Base-by-base conservation (phyloP, 495 filamentous ascomycete species). In the Trichoderma gamsii region DNA sequence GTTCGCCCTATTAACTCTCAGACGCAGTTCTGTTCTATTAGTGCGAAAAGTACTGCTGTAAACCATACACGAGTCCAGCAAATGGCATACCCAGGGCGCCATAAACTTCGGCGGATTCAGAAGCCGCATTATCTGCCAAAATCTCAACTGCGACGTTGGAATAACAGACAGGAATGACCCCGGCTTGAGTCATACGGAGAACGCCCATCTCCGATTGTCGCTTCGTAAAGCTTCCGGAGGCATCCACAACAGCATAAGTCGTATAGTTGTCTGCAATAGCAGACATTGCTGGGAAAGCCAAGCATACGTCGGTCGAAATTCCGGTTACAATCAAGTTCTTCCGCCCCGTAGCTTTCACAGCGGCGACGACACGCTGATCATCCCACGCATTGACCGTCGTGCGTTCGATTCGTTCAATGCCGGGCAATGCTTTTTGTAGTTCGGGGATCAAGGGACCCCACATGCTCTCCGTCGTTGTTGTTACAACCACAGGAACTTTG, bases 381-480 rank as follows among this genome's bases (percentile, higher is more conserved):
- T n/a, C 46, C 46, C 46, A 51, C n/a, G 46, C 46, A 51, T 51
- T 51, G 46, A 51, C 46, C 18, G 46, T 44, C 15, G 41, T 51
- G 46, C 46, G 46, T n/a, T 51, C 46, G 21, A 51, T 51, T 51
- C 46, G 46, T 21, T 51, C 46, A 51, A 51, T 51, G 46, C 46
- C 15, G 16, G 11, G 46, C 21, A 51, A 51, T 7, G 16, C 46
- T 51, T 51, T 15, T 21, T 21, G 18, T n/a, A 51, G 12, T 15
- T 51, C 46, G 21, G 46, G 15, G 18, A 51, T 51, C 3, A 51
- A 21, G 18, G 18, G 16, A 15, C 46, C 46, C 16, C 46, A 51
- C 46, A 51, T 51, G 18, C 46, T 51, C 46, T 51, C 9, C 3
- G 46, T 51, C 18, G 46, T 51, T 7, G 46, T n/a, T 1, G 15